phyloP scores from a whole-genome alignment of 2,329 filamentous ascomycete species.

The Aspergillus fumigatiaffinis region DNA sequence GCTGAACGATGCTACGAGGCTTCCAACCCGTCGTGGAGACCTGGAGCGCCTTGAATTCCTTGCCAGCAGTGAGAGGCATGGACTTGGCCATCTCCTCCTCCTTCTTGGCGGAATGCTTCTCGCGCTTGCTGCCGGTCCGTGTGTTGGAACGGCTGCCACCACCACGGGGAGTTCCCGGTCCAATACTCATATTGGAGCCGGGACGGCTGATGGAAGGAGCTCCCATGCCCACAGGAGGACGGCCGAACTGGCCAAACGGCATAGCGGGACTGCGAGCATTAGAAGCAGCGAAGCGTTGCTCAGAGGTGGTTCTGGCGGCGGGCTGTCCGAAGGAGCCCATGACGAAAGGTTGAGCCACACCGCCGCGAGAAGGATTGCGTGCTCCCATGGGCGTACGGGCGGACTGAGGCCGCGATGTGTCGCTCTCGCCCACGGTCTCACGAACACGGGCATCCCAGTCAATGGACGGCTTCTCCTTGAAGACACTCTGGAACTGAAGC shows the following conservation, averaged over 20 bases:
- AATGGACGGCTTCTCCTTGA: conserved; percentile 91
- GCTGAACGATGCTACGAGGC: conserved; percentile 63
- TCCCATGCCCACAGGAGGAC: conserved; percentile 62
- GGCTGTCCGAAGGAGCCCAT: conserved; percentile 68
- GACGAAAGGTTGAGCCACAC: conserved; percentile 48
- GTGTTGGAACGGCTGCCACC: conserved; percentile 57
- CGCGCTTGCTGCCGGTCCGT: conserved; percentile 48
- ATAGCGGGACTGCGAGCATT: conserved; percentile 47
- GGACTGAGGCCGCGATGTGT: conserved; percentile 61
- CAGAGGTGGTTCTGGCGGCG: conserved; percentile 60
- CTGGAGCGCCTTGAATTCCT: conserved; percentile 76
- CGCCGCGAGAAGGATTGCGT: conserved; percentile 51
- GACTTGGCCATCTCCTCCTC: conserved; percentile 69
- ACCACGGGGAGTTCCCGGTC: conserved; percentile 67
- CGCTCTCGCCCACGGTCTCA: conserved; percentile 74
- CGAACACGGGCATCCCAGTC: conserved; percentile 90
- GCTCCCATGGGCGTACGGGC: conserved; percentile 46
- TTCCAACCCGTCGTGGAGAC: conserved; percentile 81
- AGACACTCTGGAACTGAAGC: conserved; percentile 92
- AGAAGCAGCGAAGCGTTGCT: conserved; percentile 67
- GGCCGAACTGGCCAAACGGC: conserved; percentile 58
- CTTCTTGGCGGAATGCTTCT: conserved; percentile 53
- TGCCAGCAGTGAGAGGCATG: conserved; percentile 85
- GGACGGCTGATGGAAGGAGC: conserved; percentile 62
- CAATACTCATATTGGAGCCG: conserved; percentile 48